Base-by-base conservation (phyloP, 768 basidiomycete species). In the Agrocybe pediades region DNA sequence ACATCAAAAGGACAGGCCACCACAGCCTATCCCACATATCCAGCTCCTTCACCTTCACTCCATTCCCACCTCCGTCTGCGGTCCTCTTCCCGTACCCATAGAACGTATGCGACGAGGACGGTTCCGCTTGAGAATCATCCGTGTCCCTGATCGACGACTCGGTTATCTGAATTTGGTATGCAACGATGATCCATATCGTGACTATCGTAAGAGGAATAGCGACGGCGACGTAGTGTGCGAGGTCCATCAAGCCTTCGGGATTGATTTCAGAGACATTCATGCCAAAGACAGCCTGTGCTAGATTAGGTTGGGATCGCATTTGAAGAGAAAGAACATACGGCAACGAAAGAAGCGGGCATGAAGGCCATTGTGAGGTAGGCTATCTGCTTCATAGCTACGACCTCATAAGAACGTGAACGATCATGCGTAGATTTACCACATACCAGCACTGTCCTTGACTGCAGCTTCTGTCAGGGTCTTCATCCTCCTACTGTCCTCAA, bases 331-430 rank as follows among this genome's bases (percentile, higher is more conserved):
- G 13, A 39, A 65, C 71, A 47, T 60, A 77, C 76, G 7, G 75
- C 75, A 26, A 72, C 66, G 43, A 86, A 80, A 13, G 76, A 76
- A 2, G 81, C 77, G 0, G 85, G 85, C 8, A 86, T 68, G 63
- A 85, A 86, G 16, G 84, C 62, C 81, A 85, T 85, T 0, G 83
- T 82, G 1, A 86, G 66, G 54, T 83, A 84, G 0, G 82, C 75
- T 26, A 86, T 77, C 49, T 83, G 73, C 52, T 79, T 79, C 73
- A 80, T 78, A 16, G 76, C 78, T 73, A 26, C 29, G 44, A 24
- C 13, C 43, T 8, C 19, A 36, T 51, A 7, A 19, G 21, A 9
- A 25, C 13, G 7, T 20, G 45, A 1, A 36, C 15, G 8, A 19
- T 15, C 16, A 40, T 43, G n/a, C 9, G 43, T 2, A 1, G 15